phyloP scores from a whole-genome alignment of 306 rosid genomes.

The Prunus davidiana region DNA sequence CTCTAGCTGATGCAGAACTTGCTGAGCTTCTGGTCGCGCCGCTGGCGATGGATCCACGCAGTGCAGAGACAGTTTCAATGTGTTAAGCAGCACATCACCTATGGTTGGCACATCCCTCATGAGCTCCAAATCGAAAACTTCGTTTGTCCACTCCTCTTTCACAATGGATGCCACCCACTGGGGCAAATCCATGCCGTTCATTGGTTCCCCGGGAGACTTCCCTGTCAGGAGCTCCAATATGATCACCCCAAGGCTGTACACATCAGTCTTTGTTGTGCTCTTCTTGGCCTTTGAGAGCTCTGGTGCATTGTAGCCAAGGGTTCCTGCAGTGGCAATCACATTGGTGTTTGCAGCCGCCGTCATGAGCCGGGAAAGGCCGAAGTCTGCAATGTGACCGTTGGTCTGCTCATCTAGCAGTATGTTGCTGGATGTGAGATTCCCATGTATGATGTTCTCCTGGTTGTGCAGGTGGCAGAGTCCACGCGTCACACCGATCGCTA shows the following conservation, averaged over 20 bases:
- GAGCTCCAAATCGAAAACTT: conserved; percentile 87
- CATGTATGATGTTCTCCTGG: conserved; percentile 64
- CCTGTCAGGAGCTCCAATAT: conserved; percentile 83
- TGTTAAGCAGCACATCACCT: conserved; percentile 72
- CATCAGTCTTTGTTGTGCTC: conserved; percentile 46
- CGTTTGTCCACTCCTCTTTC: conserved; percentile 84
- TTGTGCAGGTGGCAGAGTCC: conserved; percentile 60
- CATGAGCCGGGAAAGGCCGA: conserved; percentile 78
- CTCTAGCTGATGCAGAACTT: conserved; percentile 70
- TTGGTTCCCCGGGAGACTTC: conserved; percentile 75
- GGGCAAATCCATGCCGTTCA: conserved; percentile 78
- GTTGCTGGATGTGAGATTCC: conserved; percentile 79
- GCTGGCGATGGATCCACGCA: conserved; percentile 88
- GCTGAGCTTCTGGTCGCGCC: conserved; percentile 77
- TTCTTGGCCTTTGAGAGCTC: conserved; percentile 83
- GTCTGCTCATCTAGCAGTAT: conserved; percentile 63
- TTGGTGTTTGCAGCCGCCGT: conserved; percentile 72
- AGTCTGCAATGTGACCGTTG: conserved; percentile 69
- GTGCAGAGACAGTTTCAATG: conserved; percentile 77
- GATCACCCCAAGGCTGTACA: conserved; percentile 79
- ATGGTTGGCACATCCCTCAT: conserved; percentile 64
- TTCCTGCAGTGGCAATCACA: conserved; percentile 83
- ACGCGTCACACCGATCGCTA: conserved; percentile 59
- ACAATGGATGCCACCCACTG: conserved; percentile 94
- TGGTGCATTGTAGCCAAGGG: conserved; percentile 82